Evolutionary conservation across 192 early-diverging fungal species (phyloP).

Genomic region (Paraglomus brasilianum): DNA sequence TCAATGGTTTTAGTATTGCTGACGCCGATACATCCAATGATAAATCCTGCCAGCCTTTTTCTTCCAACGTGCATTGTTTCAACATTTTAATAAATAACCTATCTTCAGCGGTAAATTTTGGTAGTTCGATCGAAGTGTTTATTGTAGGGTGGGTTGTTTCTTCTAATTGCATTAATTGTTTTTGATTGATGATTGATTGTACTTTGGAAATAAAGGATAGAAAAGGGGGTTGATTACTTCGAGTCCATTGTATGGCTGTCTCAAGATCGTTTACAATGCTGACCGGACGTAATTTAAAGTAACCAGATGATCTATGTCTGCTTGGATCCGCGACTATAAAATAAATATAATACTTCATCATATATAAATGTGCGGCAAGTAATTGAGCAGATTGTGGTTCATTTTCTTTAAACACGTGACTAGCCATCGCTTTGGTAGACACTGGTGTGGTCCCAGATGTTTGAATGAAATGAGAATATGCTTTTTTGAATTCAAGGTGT

Average conservation of each 20-base stretch:
- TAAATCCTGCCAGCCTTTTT: conserved; percentile 37
- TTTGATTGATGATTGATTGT: conserved; percentile 33
- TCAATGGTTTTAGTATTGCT: conserved; percentile 60
- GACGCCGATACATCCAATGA: conserved; percentile 50
- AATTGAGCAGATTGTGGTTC: conserved; percentile 16
- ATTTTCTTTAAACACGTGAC: conserved; percentile 39
- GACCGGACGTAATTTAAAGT: conserved; percentile 50
- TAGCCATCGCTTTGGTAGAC: conserved; percentile 36
- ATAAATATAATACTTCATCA: conserved; percentile 52
- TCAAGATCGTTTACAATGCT: conserved; percentile 44
- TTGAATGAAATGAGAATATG: conserved; percentile 40
- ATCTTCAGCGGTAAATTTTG: conserved; percentile 48
- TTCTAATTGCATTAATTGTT: conserved; percentile 28
- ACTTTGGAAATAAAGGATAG: conserved; percentile 53
- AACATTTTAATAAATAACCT: conserved; percentile 56
- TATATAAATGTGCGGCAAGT: conserved; percentile 59
- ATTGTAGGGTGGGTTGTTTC: conserved; percentile 29
- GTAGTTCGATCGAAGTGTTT: conserved; percentile 27
- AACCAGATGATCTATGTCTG: conserved; percentile 46
- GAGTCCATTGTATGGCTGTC: conserved; percentile 50
- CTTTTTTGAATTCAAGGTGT: conserved; percentile 35
- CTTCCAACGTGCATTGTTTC: conserved; percentile 42
- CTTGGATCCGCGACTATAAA: conserved; percentile 49
- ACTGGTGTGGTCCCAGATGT: conserved; percentile 27
- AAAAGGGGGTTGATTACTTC: conserved; percentile 43